Base-by-base conservation (phyloP, 441 rosid species). In the Aquilaria agallochum region DNA sequence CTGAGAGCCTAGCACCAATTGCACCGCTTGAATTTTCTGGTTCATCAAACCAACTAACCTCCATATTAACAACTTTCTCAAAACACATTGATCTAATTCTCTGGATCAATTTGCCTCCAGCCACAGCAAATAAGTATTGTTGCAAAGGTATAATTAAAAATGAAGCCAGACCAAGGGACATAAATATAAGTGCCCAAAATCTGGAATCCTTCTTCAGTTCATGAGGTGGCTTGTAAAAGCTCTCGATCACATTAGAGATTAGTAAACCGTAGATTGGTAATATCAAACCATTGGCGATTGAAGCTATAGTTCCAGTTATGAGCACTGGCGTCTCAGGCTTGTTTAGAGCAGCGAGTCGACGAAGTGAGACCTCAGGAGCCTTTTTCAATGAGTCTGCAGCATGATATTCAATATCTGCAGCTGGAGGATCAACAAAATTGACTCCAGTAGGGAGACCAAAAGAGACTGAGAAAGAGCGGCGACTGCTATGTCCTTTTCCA, bases 41-140 rank as follows among this genome's bases (percentile, higher is more conserved):
- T 67, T 82, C 81, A 66, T 85, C 84, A 52, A 81, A 79, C 89
- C 87, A 84, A 3, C 82, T 69, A 53, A 84, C 71, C 30, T 84
- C 89, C 87, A 74, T 79, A 62, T 67, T 70, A 11, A 85, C 77
- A 3, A 70, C 77, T 62, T 76, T 82, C 67, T 80, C 72, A 5
- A 84, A 82, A 64, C 87, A 80, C 77, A 76, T 74, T 15, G 70
- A 63, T 27, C 82, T 55, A 1, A 78, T 65, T 31, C 87, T 53
- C 2, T 68, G 40, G 40, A 82, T 72, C 49, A 82, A 63, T 65
- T 76, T 78, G n/a, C 73, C 71, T 13, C 87, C 84, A 15, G 84
- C 90, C 8, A 84, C 53, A 2, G 82, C 11, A 50, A 82, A 82
- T 55, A 78, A 62, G 65, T 74, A 82, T 2, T 33, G 56, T 7